Evolutionary conservation across 441 rosid species (phyloP).

Genomic region (Viola pubescens): DNA sequence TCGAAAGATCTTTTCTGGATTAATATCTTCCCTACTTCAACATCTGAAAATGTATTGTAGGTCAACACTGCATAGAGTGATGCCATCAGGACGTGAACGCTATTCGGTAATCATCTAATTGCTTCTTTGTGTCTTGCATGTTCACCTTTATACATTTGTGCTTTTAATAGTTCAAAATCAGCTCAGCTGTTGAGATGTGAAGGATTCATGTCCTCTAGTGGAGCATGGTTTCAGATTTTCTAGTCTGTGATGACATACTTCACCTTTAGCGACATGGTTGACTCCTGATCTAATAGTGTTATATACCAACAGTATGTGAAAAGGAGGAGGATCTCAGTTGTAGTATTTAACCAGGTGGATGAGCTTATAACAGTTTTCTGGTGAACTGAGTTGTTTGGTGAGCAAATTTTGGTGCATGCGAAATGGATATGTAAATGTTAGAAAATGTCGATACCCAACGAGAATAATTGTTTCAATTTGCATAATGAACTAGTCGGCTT

Average conservation of each 20-base stretch:
- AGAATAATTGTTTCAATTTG: background rate
- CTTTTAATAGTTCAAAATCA: too few relatives aligned
- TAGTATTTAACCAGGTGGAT: too few relatives aligned
- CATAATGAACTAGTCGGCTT: too few relatives aligned
- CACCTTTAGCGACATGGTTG: background rate
- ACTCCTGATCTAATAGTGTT: background rate
- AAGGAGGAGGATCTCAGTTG: too few relatives aligned
- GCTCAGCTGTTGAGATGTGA: too few relatives aligned
- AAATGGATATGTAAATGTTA: too few relatives aligned
- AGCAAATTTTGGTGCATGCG: too few relatives aligned
- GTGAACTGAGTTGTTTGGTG: too few relatives aligned
- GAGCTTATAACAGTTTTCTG: too few relatives aligned
- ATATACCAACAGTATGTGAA: too few relatives aligned
- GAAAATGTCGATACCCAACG: background rate
- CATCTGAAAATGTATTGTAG: background rate
- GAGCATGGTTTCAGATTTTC: background rate
- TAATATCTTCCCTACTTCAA: background rate
- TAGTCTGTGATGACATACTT: background rate
- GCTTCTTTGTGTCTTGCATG: background rate
- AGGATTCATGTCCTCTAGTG: background rate
- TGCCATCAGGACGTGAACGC: background rate
- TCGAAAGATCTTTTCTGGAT: background rate
- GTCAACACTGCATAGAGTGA: slow-evolving; percentile 2
- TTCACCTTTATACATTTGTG: background rate
- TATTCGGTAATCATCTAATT: background rate